These are phyloP conservation scores for Thymus mandschuricus DNA, from an alignment of 257 asterid genomes.

Conservation along the genomic window DNA sequence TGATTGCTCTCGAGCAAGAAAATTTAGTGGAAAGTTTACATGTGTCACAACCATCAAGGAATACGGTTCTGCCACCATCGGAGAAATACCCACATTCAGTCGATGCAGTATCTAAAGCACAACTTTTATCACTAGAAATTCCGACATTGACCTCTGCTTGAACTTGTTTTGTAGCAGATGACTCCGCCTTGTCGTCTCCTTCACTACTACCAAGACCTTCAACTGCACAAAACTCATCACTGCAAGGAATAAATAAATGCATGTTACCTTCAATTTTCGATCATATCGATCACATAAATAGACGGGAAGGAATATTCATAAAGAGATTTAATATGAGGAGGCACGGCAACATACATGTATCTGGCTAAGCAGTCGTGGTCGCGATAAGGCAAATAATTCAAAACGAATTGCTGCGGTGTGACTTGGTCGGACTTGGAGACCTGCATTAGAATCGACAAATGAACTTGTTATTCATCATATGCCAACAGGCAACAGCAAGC, in stretches of 20 bases:
- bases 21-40: conserved; percentile 63
- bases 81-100: conserved; percentile 50
- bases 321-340: background rate
- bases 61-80: conserved; percentile 50
- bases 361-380: conserved; percentile 63
- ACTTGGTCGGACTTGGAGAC: conserved; percentile 45
- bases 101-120: conserved; percentile 53
- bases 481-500: conserved; percentile 9
- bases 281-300: background rate
- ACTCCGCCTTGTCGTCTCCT: conserved; percentile 23
- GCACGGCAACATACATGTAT: conserved; percentile 64
- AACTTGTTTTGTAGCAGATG: conserved; percentile 33
- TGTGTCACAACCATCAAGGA: conserved; percentile 52
- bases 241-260: conserved; percentile 36
- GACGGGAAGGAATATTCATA: conserved; percentile 9
- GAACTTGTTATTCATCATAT: conserved; percentile 18
- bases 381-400: conserved; percentile 53
- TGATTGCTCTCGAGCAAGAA: conserved; percentile 79
- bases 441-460: conserved; percentile 45
- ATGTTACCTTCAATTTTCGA: background rate
- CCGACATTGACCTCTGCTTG: conserved; percentile 63
- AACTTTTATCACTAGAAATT: conserved; percentile 49
- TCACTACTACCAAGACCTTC: conserved; percentile 40
- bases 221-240: conserved; percentile 61
- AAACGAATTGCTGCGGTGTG: conserved; percentile 54